Conservation (phyloP, 441 rosid genomes). For the Gossypium davidsonii region DNA sequence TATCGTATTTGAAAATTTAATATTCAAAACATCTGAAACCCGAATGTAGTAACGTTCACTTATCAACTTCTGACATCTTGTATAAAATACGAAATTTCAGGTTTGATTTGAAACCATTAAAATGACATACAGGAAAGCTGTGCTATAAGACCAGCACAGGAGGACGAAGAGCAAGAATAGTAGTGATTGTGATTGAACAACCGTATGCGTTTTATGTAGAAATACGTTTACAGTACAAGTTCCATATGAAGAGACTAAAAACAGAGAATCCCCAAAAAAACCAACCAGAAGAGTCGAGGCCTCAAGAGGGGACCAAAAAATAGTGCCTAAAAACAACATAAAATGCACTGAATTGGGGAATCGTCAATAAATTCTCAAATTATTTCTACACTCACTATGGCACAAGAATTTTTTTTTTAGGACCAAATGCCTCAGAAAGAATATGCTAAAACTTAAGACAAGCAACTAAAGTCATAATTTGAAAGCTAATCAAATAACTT, state of each 20-base stretch:
- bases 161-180: not conserved
- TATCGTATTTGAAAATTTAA: too few relatives aligned
- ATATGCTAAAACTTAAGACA: conserved; percentile 22
- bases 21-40: too few relatives aligned
- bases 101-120: not conserved
- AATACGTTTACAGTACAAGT: conserved; percentile 3
- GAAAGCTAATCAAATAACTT: conserved; percentile 11
- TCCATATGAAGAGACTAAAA: not conserved
- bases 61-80: not conserved
- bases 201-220: not conserved
- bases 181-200: not conserved
- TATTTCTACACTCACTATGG: conserved; percentile 15
- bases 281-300: conserved; percentile 1
- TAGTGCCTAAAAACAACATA: not conserved
- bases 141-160: not conserved
- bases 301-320: not conserved
- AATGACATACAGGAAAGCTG: not conserved
- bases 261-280: not conserved
- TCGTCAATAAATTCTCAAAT: conserved; percentile 2
- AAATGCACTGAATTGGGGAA: conserved; percentile 6
- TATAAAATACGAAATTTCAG: not conserved
- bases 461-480: conserved; percentile 14
- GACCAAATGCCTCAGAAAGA: conserved; percentile 23
- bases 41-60: too few relatives aligned
- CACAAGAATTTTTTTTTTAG: conserved; percentile 12